Evolutionary conservation across 306 rosid species (phyloP).

Genomic region (Neltuma alba): DNA sequence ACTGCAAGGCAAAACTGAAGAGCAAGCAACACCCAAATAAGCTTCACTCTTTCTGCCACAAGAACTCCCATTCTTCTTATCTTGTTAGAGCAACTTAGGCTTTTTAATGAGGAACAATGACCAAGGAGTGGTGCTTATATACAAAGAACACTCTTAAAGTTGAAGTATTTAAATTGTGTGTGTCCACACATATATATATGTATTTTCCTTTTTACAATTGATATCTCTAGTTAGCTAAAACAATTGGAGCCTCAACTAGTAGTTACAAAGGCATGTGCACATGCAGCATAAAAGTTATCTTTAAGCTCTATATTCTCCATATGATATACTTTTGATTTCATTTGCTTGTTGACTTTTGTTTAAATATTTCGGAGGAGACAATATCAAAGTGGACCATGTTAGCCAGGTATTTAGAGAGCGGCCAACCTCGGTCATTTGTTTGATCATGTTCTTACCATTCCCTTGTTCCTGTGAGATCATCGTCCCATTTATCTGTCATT

Average conservation of each 20-base stretch:
- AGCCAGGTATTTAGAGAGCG: conserved; percentile 49
- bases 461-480: conserved; percentile 33
- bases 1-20: conserved; percentile 68
- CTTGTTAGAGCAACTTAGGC: not conserved
- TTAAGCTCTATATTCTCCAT: not conserved
- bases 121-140: conserved; percentile 19
- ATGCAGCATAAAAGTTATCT: not conserved
- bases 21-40: conserved; percentile 52
- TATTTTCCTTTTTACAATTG: not conserved
- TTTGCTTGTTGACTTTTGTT: conserved; percentile 49
- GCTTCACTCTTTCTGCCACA: conserved; percentile 54
- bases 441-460: conserved; percentile 40
- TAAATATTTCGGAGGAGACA: conserved; percentile 56
- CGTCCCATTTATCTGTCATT: conserved; percentile 30
- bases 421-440: conserved; percentile 38
- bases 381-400: conserved; percentile 54
- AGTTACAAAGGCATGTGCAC: not conserved
- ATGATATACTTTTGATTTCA: conserved; percentile 3
- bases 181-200: no score
- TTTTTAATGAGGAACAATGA: conserved; percentile 5
- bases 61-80: conserved; percentile 40
- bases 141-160: not conserved
- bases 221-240: conserved; percentile 20
- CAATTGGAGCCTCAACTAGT: conserved; percentile 24
- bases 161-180: conserved; percentile 11